Conservation (phyloP, 2,329 filamentous ascomycete genomes). For the Trichoderma hamatum region DNA sequence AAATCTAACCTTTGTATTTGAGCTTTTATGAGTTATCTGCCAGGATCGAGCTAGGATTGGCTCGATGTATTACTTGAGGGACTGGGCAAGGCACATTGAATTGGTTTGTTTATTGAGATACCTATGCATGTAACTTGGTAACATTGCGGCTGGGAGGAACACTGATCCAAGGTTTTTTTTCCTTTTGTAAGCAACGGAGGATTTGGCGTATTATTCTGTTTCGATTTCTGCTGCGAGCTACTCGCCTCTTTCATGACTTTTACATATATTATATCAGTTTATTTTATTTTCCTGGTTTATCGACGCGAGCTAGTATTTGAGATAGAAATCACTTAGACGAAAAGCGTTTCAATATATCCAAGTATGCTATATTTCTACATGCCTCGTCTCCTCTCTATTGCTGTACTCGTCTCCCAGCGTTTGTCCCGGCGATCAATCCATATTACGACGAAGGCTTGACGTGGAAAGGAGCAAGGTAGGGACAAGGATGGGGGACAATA, state of each 20-base stretch:
- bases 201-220: background rate
- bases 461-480: background rate
- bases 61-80: background rate
- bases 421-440: background rate
- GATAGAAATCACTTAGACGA: background rate
- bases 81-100: background rate
- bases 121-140: background rate
- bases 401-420: background rate
- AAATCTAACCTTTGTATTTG: background rate
- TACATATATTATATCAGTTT: background rate
- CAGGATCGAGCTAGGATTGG: background rate
- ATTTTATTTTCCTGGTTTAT: background rate
- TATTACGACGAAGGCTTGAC: background rate
- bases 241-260: background rate
- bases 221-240: background rate
- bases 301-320: too few species aligned
- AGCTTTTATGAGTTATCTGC: background rate
- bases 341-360: background rate
- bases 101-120: background rate
- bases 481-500: background rate
- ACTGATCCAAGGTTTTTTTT: background rate
- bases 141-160: constrained; percentile 5
- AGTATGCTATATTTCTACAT: background rate
- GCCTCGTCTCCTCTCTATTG: background rate
- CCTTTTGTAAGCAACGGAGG: background rate